phyloP scores from a whole-genome alignment of 1,139 yeast species.

The Candida albicans region DNA sequence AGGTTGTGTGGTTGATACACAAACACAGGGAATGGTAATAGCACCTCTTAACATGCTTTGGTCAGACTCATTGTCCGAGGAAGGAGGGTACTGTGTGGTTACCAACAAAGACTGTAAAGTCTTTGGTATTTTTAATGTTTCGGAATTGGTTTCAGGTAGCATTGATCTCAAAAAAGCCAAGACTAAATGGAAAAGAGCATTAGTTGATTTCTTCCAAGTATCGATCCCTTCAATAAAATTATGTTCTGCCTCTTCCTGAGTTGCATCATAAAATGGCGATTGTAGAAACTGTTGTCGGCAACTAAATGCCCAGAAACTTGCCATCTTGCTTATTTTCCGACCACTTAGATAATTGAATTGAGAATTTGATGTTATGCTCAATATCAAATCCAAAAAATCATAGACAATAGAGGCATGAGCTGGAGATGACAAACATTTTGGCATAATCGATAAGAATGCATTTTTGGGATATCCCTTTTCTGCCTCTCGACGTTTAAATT shows the following conservation, averaged over 20 bases:
- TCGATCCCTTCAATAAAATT: conserved; percentile 71
- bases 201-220: conserved; percentile 79
- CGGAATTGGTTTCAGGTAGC: conserved; percentile 64
- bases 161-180: conserved; percentile 78
- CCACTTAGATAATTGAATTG: conserved; percentile 78
- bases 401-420: conserved; percentile 89
- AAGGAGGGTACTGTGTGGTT: conserved; percentile 66
- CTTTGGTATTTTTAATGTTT: conserved; percentile 60
- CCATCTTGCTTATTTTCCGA: conserved; percentile 75
- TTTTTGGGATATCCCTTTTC: conserved; percentile 65
- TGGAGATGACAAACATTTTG: conserved; percentile 76
- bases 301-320: conserved; percentile 88
- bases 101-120: conserved; percentile 62
- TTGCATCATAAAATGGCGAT: conserved; percentile 45
- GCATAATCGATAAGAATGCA: conserved; percentile 80
- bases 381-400: conserved; percentile 79
- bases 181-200: conserved; percentile 80
- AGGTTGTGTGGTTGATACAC: conserved; percentile 60
- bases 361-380: conserved; percentile 80
- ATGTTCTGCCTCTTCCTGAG: conserved; percentile 30
- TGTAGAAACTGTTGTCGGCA: conserved; percentile 9
- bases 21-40: conserved; percentile 58
- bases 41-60: conserved; percentile 35
- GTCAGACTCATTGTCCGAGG: conserved; percentile 34
- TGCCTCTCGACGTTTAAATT: conserved; percentile 65